These are phyloP conservation scores for Plasmodium yoelii DNA, from an alignment of 169 alveolate species.

Conservation along the genomic window DNA sequence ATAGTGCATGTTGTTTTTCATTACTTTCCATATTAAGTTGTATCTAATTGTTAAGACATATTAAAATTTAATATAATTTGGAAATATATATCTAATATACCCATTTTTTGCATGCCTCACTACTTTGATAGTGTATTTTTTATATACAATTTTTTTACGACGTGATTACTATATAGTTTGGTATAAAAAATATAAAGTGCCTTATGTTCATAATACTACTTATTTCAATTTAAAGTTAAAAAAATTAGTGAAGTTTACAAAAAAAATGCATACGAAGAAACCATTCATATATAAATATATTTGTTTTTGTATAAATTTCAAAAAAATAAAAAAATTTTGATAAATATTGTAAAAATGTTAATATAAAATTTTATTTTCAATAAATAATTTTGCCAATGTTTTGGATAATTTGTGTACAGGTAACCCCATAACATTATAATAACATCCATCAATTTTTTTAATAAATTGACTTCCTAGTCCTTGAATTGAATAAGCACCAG, in stretches of 20 bases:
- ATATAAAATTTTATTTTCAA: constrained; percentile 11
- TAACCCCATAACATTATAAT: constrained; percentile 82
- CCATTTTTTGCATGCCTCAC: not conserved
- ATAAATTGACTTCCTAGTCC: constrained; percentile 80
- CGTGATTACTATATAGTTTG: no score
- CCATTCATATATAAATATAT: no score
- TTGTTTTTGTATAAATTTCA: no score
- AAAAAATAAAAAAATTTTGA: no score
- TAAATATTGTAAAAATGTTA: not conserved
- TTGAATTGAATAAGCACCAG: constrained; percentile 83
- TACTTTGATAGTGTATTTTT: not conserved
- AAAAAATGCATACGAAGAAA: no score
- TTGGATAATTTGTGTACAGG: constrained; percentile 78
- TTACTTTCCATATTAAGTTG: not conserved
- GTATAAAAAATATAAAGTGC: no score
- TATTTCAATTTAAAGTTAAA: no score
- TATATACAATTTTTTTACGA: no score
- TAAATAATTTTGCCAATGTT: constrained; percentile 41
- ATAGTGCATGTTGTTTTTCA: not conserved
- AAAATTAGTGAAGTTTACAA: no score
- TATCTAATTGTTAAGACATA: not conserved
- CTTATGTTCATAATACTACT: no score
- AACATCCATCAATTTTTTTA: constrained; percentile 81
- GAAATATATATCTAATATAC: not conserved
- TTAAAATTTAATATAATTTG: not conserved